Base-by-base conservation (phyloP, 768 basidiomycete species). In the Pisolithus tinctorius region DNA sequence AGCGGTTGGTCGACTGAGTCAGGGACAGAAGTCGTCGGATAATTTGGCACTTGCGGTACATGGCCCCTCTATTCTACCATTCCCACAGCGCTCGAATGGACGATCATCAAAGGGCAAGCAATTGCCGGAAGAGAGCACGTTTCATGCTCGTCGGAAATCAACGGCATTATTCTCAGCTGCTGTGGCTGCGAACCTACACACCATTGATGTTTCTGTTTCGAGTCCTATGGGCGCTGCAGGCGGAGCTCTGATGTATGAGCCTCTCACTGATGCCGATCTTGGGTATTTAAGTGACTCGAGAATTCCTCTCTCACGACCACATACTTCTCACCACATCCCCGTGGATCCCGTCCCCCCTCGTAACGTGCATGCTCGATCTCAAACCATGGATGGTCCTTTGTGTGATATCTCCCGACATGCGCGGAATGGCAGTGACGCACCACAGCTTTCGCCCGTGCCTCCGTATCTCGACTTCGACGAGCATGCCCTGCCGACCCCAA, bases 401-500 rank as follows among this genome's bases (percentile, higher is more conserved):
- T 29, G 47, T 27, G 36, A 47, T 27, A 16, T 46, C 46, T 30
- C 20, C 14, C n/a, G 26, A 47, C 38, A 11, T 30, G 29, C 29
- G 20, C 40, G 43, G 29, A 44, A 49, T 7, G 47, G 52, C 42
- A 52, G 26, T 23, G 58, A 56, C 36, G 36, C n/a, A 16, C 16
- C 51, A 30, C 58, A 63, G 30, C 53, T 65, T 31, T 40, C 58
- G 9, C 54, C 60, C 0, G 38, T 60, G 14, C 17, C 36, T 16
- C 43, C 56, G 27, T 44, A 59, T 10, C 16, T 54, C 23, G 20
- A 58, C 38, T 71, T 76, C 49, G 62, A 70, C 11, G 78, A 79
- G 64, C 72, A 77, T 61, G 69, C 69, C 4, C 61, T 74, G 3
- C 86, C 88, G 1, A 80, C 78, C 0, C 55, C 66, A 4, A 67